Percentiles rank a stretch among this genome's conserved stretches.
Conservation (phyloP, 1,284 basidiomycete species). For the Coriolopsis trogii region DNA sequence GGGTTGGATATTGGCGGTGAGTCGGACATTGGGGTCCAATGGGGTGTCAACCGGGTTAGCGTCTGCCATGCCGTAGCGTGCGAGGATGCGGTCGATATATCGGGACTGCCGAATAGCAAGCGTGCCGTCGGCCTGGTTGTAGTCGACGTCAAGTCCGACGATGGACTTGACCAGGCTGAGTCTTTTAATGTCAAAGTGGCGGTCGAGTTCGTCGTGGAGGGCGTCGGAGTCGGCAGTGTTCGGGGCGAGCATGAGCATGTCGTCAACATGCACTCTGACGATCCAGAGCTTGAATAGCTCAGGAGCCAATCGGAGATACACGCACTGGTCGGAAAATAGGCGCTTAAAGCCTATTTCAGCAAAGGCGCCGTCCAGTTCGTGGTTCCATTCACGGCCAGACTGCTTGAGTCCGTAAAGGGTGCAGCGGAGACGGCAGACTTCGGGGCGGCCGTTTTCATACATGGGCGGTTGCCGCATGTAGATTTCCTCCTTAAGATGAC, state of each 20-base stretch:
- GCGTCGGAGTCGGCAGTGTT: background rate
- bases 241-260: conserved; percentile 19
- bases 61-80: conserved; percentile 17
- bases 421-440: conserved; percentile 21
- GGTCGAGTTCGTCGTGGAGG: background rate
- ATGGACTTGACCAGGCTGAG: background rate
- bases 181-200: background rate
- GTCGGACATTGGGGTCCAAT: conserved; percentile 18
- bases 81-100: conserved; percentile 28
- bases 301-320: conserved; percentile 13
- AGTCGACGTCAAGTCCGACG: background rate
- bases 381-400: conserved; percentile 33
- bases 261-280: conserved; percentile 29
- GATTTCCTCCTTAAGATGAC: conserved; percentile 39
- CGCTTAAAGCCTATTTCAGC: conserved; percentile 24
- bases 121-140: background rate
- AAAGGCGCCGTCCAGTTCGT: conserved; percentile 20
- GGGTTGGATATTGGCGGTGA: conserved; percentile 6
- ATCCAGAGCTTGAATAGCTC: conserved; percentile 12
- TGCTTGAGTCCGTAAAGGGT: conserved; percentile 37
- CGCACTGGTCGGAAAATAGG: conserved; percentile 23
- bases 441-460: conserved; percentile 24
- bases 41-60: conserved; percentile 22
- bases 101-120: conserved; percentile 28
- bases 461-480: conserved; percentile 40